Conservation (phyloP, 495 filamentous ascomycete species). For the Penicillium daleae region DNA sequence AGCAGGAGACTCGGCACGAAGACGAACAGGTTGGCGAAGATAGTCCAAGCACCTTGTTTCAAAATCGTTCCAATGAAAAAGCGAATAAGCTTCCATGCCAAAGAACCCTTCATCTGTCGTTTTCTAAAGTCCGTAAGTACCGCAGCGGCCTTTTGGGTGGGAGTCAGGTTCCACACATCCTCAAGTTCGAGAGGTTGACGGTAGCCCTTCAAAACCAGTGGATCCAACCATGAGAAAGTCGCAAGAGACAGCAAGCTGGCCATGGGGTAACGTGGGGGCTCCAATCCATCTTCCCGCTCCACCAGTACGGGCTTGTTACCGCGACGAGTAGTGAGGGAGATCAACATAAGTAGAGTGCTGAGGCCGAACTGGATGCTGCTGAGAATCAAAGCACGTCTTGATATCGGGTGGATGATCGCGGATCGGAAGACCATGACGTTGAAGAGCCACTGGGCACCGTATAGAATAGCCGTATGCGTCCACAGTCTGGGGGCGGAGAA, state of each 20-base stretch:
- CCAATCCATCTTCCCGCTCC: conserved; percentile 82
- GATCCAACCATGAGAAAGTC: conserved; percentile 89
- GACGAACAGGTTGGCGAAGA: conserved; percentile 75
- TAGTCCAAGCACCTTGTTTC: conserved; percentile 78
- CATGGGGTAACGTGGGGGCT: conserved; percentile 81
- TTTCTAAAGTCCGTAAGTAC: conserved; percentile 84
- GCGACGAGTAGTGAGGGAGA: conserved; percentile 81
- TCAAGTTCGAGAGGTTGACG: conserved; percentile 78
- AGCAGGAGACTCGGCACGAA: conserved; percentile 92
- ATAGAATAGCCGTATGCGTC: conserved; percentile 92
- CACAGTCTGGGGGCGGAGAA: conserved; percentile 72
- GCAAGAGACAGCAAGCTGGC: conserved; percentile 87
- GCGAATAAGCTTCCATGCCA: conserved; percentile 79
- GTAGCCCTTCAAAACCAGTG: conserved; percentile 90
- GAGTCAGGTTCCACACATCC: conserved; percentile 89
- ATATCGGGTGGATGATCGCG: conserved; percentile 74
- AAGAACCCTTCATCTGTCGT: conserved; percentile 76
- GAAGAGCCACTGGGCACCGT: conserved; percentile 81
- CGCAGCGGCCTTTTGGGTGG: conserved; percentile 81
- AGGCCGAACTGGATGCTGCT: conserved; percentile 73
- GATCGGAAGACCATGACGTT: conserved; percentile 79
- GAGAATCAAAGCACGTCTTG: conserved; percentile 57
- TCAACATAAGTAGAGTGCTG: conserved; percentile 69
- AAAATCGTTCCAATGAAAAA: conserved; percentile 81
- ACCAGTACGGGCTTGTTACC: conserved; percentile 89